Percentiles rank a stretch among this genome's conserved stretches.
Evolutionary conservation across 2,329 filamentous ascomycete genomes (phyloP).

Genomic region (Raffaelea albimanens): DNA sequence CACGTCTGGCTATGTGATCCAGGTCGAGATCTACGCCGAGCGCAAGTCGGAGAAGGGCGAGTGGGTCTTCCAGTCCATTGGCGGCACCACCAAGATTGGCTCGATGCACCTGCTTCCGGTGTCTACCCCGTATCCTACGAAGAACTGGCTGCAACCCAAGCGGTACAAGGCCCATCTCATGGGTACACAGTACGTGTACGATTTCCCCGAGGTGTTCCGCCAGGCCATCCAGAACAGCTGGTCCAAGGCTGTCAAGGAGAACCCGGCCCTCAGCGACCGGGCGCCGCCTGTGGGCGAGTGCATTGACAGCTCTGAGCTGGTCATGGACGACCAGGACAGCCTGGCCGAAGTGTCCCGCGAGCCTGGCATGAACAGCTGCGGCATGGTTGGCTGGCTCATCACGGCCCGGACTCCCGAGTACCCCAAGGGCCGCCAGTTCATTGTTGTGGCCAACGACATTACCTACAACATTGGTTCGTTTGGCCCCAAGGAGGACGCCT

Average conservation of each 20-base stretch:
- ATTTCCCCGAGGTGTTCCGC: conserved; percentile 98
- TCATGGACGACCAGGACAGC: conserved; percentile 88
- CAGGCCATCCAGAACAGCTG: conserved; percentile 96
- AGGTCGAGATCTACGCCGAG: conserved; percentile 96
- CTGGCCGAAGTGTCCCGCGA: conserved; percentile 89
- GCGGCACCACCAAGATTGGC: conserved; percentile 88
- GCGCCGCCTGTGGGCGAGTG: conserved; percentile 82
- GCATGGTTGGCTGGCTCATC: conserved; percentile 98
- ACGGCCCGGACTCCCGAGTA: conserved; percentile 94
- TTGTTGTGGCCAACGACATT: conserved; percentile 98
- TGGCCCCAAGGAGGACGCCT: conserved; percentile 90
- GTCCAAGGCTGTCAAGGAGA: conserved; percentile 64
- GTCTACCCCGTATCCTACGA: conserved; percentile 87
- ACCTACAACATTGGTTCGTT: conserved; percentile 99
- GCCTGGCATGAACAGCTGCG: conserved; percentile 87
- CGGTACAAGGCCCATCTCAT: conserved; percentile 98
- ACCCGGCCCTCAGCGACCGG: conserved; percentile 65
- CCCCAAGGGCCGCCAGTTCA: conserved; percentile 80
- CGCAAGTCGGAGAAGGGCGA: conserved; percentile 96
- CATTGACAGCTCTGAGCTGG: conserved; percentile 87
- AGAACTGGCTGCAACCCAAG: conserved; percentile 98
- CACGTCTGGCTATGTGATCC: conserved; percentile 94
- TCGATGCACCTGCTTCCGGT: conserved; percentile 90
- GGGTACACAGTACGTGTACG: conserved; percentile 98
- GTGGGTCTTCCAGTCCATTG: conserved; percentile 97